phyloP scores from a whole-genome alignment of 371 early-diverging fungal genomes.

The Smittium mucronatum region DNA sequence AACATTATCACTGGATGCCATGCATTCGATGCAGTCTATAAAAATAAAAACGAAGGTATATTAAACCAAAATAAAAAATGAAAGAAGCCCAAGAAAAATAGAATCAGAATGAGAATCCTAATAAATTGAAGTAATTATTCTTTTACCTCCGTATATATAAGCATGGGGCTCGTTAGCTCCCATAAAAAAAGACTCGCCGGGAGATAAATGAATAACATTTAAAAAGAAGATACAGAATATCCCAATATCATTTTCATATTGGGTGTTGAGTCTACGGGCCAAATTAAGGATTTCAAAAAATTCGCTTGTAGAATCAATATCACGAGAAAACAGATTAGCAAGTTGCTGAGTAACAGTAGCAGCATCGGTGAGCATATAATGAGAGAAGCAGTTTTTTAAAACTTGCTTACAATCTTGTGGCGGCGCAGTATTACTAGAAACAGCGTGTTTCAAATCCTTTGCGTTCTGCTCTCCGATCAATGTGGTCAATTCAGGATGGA shows the following conservation, averaged over 20 bases:
- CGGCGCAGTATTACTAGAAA: constrained; percentile 4
- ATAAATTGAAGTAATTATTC: too few species aligned
- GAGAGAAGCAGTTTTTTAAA: constrained; percentile 50
- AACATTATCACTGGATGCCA: constrained; percentile 96
- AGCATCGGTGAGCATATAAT: constrained; percentile 49
- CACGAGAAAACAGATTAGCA: constrained; percentile 37
- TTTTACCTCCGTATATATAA: constrained; percentile 69
- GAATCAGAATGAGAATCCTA: too few species aligned
- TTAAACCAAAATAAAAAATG: too few species aligned
- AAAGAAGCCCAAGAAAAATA: too few species aligned
- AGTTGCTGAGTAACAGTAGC: constrained; percentile 40
- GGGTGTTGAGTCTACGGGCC: constrained; percentile 51
- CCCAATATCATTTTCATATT: constrained; percentile 90
- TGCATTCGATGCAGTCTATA: constrained; percentile 88
- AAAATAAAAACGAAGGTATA: neutral
- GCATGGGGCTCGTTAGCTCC: constrained; percentile 96
- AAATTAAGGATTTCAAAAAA: constrained; percentile 39
- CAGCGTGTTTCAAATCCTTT: constrained; percentile 14
- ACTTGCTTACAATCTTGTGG: constrained; percentile 38
- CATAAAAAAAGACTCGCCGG: constrained; percentile 87
- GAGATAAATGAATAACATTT: constrained; percentile 64
- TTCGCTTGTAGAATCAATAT: neutral
- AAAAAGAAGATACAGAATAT: constrained; percentile 73
- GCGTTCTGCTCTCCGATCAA: constrained; percentile 42
- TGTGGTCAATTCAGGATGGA: constrained; percentile 65